phyloP scores from a whole-genome alignment of 129 eudicot species.

The Artemisia tridentata region DNA sequence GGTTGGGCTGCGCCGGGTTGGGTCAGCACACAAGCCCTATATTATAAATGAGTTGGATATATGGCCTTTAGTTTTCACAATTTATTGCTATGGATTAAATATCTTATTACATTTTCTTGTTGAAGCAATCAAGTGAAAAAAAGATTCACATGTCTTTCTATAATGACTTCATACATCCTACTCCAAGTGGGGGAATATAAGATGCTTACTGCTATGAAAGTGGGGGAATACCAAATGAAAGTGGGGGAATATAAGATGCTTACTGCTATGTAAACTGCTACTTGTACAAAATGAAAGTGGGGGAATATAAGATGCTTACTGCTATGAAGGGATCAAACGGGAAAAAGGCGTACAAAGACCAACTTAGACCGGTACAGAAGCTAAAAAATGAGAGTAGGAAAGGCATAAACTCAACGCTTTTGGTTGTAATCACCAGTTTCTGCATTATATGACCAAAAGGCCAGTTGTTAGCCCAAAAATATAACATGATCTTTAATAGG shows the following conservation, averaged over 20 bases:
- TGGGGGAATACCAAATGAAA: too few relatives aligned
- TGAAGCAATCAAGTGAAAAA: too few relatives aligned
- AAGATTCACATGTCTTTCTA: too few relatives aligned
- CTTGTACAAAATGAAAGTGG: neutral
- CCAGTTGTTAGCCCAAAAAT: neutral
- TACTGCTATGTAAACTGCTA: constrained; percentile 32
- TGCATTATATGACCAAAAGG: constrained; percentile 28
- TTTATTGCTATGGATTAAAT: too few relatives aligned
- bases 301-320: constrained; percentile 36
- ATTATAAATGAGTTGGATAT: too few relatives aligned
- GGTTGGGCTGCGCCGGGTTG: too few relatives aligned
- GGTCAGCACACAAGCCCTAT: too few relatives aligned
- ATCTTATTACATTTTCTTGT: too few relatives aligned
- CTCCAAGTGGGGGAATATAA: too few relatives aligned
- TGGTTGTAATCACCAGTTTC: constrained; percentile 83
- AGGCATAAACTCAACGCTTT: constrained; percentile 90
- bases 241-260: constrained; percentile 14
- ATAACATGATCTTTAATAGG: too few relatives aligned
- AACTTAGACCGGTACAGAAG: constrained; percentile 59
- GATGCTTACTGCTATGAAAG: neutral
- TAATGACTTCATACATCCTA: too few relatives aligned
- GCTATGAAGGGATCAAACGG: constrained; percentile 66
- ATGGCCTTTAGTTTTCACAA: too few relatives aligned
- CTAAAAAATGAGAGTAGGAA: constrained; percentile 63
- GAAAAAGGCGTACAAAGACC: constrained; percentile 67